These are phyloP conservation scores for Gryganskiella cystojenkinii DNA, from an alignment of 192 early-diverging fungal species.

Conservation along the genomic window DNA sequence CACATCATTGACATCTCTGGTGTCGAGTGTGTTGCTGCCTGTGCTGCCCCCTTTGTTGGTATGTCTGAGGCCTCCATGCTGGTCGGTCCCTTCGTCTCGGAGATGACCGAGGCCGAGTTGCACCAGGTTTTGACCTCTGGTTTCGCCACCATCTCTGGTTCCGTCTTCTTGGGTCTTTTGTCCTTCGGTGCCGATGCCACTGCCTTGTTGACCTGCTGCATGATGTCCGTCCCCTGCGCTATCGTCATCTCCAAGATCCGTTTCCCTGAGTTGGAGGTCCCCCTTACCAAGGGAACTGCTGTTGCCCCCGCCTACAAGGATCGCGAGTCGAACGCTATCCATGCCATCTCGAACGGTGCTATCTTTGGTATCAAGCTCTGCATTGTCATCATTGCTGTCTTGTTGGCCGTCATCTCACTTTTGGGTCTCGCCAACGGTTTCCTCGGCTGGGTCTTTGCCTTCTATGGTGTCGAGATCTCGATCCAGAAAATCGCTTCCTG, in stretches of 20 bases:
- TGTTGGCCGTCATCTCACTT: slow-evolving; percentile 81
- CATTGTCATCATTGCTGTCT: slow-evolving; percentile 78
- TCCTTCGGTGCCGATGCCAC: slow-evolving; percentile 71
- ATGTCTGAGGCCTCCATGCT: slow-evolving; percentile 84
- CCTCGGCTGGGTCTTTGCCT: slow-evolving; percentile 76
- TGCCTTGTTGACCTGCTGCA: slow-evolving; percentile 82
- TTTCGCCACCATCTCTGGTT: slow-evolving; percentile 91
- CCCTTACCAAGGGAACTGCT: slow-evolving; percentile 77
- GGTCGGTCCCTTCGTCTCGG: slow-evolving; percentile 82
- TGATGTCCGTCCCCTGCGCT: slow-evolving; percentile 92
- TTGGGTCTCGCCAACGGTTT: slow-evolving; percentile 76
- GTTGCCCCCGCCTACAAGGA: slow-evolving; percentile 67
- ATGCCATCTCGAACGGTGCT: slow-evolving; percentile 87
- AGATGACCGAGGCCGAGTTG: slow-evolving; percentile 88
- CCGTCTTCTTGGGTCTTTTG: slow-evolving; percentile 81
- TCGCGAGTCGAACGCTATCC: slow-evolving; percentile 79
- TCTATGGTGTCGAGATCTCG: slow-evolving; percentile 67
- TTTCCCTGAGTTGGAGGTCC: slow-evolving; percentile 84
- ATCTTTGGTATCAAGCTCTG: slow-evolving; percentile 82
- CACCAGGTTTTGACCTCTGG: slow-evolving; percentile 91
- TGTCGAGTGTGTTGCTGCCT: slow-evolving; percentile 86
- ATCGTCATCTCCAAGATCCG: slow-evolving; percentile 87
- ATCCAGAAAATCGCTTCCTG: slow-evolving; percentile 79
- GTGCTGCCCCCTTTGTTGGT: slow-evolving; percentile 88
- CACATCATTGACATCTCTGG: slow-evolving; percentile 81